Base-by-base conservation (phyloP, 345 rosid genomes). In the Excoecaria agallocha region DNA sequence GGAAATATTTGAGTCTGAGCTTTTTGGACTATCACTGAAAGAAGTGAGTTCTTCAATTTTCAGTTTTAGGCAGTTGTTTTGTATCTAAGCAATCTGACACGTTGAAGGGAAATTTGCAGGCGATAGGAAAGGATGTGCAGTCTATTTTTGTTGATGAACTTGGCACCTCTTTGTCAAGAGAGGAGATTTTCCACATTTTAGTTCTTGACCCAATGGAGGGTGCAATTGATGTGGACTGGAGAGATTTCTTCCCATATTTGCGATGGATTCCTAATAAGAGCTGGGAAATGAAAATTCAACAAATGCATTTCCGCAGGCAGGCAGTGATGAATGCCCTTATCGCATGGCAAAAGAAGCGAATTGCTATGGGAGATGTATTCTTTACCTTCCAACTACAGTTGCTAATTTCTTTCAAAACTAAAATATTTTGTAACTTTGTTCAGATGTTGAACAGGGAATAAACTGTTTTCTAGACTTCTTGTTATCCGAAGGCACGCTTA, bases 211-310 rank as follows among this genome's bases (percentile, higher is more conserved):
- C 88, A 80, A 91, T 95, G 94, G 91, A 83, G 24, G 95, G 93
- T 16, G 94, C 96, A 3, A 74, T 93, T 61, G 97, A 89, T 38
- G 98, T 91, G 60, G 97, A 95, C 62, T 93, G 98, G 97, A 88
- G 98, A 72, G 99, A 93, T 77, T 95, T 92, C 89, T 95, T 95
- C 82, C 97, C 98, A 0, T 91, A 88, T 80, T 63, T 93, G 61
- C 82, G 76, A 81, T 95, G 98, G 98, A 41, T 92, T 78, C 98
- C 99, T 0, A 92, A 86, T 72, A 83, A 74, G 64, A 78, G 81
- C 55, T 79, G 84, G 6, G 96, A 93, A 70, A 48, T 46, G 55
- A 90, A 82, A 75, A 85, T 93, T 60, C 80, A 86, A 20, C 76
- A 71, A 52, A 66, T 85, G 78, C 78, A 86, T 80, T 71, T 62